Evolutionary conservation across 2,329 filamentous ascomycete genomes (phyloP), one percentile per base, ranked within the genome.

Genomic region (Nemania diffusa): DNA sequence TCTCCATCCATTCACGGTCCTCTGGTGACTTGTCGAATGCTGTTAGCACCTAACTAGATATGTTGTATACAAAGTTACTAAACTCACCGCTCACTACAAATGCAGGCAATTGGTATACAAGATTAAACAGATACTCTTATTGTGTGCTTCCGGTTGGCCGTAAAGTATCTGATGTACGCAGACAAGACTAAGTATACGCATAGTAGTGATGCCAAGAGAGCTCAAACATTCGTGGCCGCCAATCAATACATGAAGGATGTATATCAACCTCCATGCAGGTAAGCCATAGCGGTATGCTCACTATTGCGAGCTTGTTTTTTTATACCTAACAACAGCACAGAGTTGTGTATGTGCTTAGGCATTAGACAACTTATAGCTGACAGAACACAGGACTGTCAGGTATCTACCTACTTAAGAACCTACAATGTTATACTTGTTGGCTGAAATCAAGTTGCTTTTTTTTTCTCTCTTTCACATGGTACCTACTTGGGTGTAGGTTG

Each of bases 151-250:
- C 26, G 15, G 48, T 27, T 20, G 26, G 48, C 26, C 48, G 22
- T 46, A 51, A 29, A 11, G 48, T 22, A 29, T 51, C 22, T 40
- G 44, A 24, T 20, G 44, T 7, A 22, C n/a, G n/a, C n/a, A n/a
- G n/a, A n/a, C n/a, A n/a, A n/a, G n/a, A n/a, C 34, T 46, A 13
- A 6, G 42, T 59, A 59, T 50, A 20, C 27, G 27, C 40, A 51
- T 26, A 61, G 51, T 57, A 24, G 26, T 32, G 26, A 34, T 51
- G 57, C 63, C 63, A 65, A 65, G 57, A 20, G n/a, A 9, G 9
- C 29, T 51, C 22, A 29, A 46, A 48, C 13, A 15, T 27, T n/a
- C 24, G n/a, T 48, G 8, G 29, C 32, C 57, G 42, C 46, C 17
- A 40, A 60, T 48, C 48, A 27, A 15, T 27, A 51, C 26, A 24